Evolutionary conservation across 2,329 filamentous ascomycete genomes (phyloP).

Genomic region (Madurella mycetomatis): DNA sequence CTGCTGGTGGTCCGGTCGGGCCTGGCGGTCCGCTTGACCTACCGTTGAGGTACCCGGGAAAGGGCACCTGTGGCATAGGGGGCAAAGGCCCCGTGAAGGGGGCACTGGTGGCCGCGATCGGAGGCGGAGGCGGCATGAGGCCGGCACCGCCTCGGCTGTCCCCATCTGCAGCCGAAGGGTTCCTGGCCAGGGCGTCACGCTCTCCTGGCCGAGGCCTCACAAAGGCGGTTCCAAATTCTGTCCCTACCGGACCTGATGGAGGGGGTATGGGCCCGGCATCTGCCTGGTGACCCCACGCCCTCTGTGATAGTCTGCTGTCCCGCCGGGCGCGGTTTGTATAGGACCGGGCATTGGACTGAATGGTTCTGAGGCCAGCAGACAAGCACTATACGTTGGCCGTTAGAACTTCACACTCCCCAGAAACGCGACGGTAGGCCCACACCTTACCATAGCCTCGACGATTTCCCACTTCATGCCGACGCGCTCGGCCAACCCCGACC

Average conservation of each 20-base stretch:
- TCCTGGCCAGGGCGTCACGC: background rate
- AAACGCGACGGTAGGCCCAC: background rate
- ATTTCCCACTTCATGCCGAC: conserved; percentile 22
- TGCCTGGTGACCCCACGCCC: conserved; percentile 7
- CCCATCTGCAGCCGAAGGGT: background rate
- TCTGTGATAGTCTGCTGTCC: conserved; percentile 14
- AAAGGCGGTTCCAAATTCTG: conserved; percentile 4
- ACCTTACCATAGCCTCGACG: conserved; percentile 22
- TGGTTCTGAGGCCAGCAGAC: conserved; percentile 16
- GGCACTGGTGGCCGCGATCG: background rate
- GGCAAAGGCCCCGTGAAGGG: background rate
- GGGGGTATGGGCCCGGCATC: background rate
- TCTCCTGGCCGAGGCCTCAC: too few relatives aligned
- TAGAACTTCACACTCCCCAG: background rate
- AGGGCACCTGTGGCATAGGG: background rate
- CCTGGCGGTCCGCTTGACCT: background rate
- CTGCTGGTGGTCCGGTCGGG: background rate
- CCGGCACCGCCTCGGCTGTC: background rate
- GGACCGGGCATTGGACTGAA: conserved; percentile 22
- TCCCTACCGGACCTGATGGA: background rate
- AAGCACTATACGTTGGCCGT: conserved; percentile 17
- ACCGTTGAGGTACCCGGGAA: background rate
- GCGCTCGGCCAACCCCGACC: conserved; percentile 21
- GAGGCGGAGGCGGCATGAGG: conserved; percentile 12
- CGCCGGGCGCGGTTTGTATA: conserved; percentile 20